phyloP scores from a whole-genome alignment of 2,329 filamentous ascomycete species.

The Periconia macrospinosa region DNA sequence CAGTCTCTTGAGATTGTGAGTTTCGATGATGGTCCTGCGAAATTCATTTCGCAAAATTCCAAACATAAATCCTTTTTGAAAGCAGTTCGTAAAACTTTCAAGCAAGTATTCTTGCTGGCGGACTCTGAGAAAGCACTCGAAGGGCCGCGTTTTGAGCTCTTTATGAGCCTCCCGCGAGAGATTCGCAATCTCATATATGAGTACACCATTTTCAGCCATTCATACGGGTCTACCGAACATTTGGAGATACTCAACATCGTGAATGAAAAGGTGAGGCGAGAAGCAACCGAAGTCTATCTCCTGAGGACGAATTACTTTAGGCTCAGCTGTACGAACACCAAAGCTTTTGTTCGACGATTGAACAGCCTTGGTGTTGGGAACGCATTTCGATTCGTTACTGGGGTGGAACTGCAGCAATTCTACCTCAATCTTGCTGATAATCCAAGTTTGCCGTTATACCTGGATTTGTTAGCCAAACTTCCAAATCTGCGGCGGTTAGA shows the following conservation, averaged over 20 bases:
- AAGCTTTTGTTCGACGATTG: neutral
- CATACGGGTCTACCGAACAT: neutral
- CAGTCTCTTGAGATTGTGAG: no score
- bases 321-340: neutral
- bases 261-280: neutral
- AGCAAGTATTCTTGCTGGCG: no score
- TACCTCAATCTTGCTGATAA: no score
- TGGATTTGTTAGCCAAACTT: no score
- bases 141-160: neutral
- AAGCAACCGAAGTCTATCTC: neutral
- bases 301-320: neutral
- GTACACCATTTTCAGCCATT: neutral
- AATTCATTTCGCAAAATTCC: no score
- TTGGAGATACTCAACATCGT: neutral
- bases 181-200: neutral
- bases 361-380: neutral
- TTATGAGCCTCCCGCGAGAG: neutral
- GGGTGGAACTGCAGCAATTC: no score
- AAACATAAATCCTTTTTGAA: no score
- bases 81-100: no score
- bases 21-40: no score
- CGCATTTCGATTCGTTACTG: neutral
- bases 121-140: no score
- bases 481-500: no score
- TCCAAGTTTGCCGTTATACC: no score